Conservation (phyloP, 257 asterid genomes). For the Paraleonurus japonicus region DNA sequence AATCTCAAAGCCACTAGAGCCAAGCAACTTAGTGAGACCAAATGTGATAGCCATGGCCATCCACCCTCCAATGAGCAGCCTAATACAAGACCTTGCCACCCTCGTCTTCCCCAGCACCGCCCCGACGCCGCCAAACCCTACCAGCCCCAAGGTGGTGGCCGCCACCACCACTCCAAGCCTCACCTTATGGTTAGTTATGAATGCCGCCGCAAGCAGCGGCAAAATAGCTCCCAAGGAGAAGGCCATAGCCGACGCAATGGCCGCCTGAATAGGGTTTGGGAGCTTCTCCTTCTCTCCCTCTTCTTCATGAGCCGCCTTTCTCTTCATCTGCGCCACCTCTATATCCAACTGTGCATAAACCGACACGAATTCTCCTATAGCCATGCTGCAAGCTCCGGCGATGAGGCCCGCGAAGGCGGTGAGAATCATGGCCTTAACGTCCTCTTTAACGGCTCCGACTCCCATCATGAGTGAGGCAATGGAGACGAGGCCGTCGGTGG, state of each 20-base stretch:
- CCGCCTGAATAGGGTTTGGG: conserved; percentile 66
- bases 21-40: conserved; percentile 59
- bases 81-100: conserved; percentile 40
- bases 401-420: conserved; percentile 61
- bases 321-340: conserved; percentile 59
- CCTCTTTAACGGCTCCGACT: conserved; percentile 58
- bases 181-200: conserved; percentile 39
- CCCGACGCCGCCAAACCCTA: conserved; percentile 54
- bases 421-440: conserved; percentile 53
- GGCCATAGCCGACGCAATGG: conserved; percentile 62
- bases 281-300: conserved; percentile 36
- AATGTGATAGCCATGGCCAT: conserved; percentile 78
- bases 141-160: conserved; percentile 50
- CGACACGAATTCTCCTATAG: conserved; percentile 73
- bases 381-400: conserved; percentile 86
- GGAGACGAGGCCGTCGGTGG: conserved; percentile 69
- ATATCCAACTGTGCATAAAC: conserved; percentile 67
- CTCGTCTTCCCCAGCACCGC: conserved; percentile 58
- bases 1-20: conserved; percentile 41
- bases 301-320: conserved; percentile 22
- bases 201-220: conserved; percentile 67
- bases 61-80: conserved; percentile 74
- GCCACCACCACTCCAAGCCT: conserved; percentile 50
- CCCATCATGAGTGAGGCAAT: conserved; percentile 73
- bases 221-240: conserved; percentile 59